These are phyloP conservation scores for Polysphondylium violaceum DNA, from an alignment of 78 protist species.

Conservation along the genomic window DNA sequence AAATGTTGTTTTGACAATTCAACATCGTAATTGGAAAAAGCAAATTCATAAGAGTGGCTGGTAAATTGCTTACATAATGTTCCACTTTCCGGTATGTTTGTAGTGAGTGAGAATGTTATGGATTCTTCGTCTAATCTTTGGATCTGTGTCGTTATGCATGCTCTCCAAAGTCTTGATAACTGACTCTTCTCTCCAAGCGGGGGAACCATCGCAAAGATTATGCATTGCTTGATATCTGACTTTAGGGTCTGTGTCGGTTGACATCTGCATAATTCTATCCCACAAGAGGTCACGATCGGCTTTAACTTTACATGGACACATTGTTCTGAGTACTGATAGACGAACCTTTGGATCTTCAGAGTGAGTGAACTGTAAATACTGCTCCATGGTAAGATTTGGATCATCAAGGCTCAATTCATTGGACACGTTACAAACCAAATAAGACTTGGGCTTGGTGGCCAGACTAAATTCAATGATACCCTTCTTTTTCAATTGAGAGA, in stretches of 20 bases:
- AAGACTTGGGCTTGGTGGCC: background rate
- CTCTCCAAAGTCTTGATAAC: slow-evolving; percentile 54
- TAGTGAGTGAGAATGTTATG: slow-evolving; percentile 72
- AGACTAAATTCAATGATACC: slow-evolving; percentile 19
- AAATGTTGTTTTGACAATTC: background rate
- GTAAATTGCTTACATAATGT: slow-evolving; percentile 37
- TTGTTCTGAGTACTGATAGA: slow-evolving; percentile 6
- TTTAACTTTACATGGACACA: slow-evolving; percentile 83
- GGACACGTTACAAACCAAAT: slow-evolving; percentile 26
- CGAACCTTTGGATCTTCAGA: background rate
- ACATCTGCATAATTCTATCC: slow-evolving; percentile 71
- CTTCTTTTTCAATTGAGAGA: slow-evolving; percentile 8
- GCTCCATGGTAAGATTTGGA: slow-evolving; percentile 69
- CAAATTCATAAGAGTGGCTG: background rate
- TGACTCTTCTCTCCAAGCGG: slow-evolving; percentile 55
- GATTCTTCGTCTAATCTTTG: slow-evolving; percentile 49
- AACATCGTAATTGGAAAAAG: background rate
- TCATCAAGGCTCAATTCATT: slow-evolving; percentile 25
- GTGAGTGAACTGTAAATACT: slow-evolving; percentile 16
- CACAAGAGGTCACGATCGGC: slow-evolving; percentile 64
- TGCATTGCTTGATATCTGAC: slow-evolving; percentile 81
- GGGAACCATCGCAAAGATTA: slow-evolving; percentile 78
- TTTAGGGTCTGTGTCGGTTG: slow-evolving; percentile 43
- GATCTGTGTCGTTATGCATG: slow-evolving; percentile 55
- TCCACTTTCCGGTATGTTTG: slow-evolving; percentile 74